These are phyloP conservation scores for Venturia nashicola DNA, from an alignment of 2,329 filamentous ascomycete genomes.

Conservation along the genomic window DNA sequence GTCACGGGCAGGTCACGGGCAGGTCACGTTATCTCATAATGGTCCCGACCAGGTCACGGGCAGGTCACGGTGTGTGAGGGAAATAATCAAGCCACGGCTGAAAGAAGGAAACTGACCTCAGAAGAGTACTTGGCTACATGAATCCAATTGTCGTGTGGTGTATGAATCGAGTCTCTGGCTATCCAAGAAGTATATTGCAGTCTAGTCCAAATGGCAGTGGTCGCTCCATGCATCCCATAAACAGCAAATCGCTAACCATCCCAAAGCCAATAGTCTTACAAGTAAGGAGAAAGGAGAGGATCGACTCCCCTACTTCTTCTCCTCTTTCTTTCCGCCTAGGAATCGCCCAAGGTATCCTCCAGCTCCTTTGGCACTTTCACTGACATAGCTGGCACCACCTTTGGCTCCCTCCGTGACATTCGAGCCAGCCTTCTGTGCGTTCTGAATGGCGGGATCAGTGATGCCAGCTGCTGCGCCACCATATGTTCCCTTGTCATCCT, in stretches of 20 bases:
- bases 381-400: conserved; percentile 17
- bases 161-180: neutral
- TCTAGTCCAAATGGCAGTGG: too few species aligned
- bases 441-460: conserved; percentile 19
- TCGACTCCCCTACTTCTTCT: neutral
- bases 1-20: too few species aligned
- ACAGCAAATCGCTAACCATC: neutral
- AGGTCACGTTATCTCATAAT: too few species aligned
- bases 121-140: too few species aligned
- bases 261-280: neutral
- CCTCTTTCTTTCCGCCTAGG: conserved; percentile 9
- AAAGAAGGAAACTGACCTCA: too few species aligned
- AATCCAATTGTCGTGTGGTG: too few species aligned
- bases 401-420: conserved; percentile 15
- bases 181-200: neutral
- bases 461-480: conserved; percentile 22
- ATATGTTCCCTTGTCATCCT: conserved; percentile 47
- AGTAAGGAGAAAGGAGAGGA: neutral
- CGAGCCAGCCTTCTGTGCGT: conserved; percentile 18
- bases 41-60: too few species aligned
- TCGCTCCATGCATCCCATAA: too few species aligned
- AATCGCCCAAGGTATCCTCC: conserved; percentile 15
- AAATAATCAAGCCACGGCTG: too few species aligned
- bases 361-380: conserved; percentile 15
- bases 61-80: too few species aligned